Base-by-base conservation (phyloP, 2,329 filamentous ascomycete genomes). In the Zymoseptoria crescenta region DNA sequence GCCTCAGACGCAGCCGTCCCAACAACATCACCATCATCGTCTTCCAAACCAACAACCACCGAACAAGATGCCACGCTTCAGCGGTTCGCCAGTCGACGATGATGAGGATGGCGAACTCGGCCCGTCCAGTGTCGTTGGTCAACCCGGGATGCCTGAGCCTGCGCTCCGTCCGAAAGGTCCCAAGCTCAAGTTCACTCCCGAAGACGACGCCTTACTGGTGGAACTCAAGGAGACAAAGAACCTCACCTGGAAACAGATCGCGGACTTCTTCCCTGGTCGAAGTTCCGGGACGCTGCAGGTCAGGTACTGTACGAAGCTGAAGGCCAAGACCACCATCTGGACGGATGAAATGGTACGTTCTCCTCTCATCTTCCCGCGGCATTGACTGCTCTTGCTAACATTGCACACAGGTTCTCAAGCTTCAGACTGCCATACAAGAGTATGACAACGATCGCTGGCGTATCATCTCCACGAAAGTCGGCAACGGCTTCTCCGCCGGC, bases 171-270 rank as follows among this genome's bases (percentile, higher is more conserved):
- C 92, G 8, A 85, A 89, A 61, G 91, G 90, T 2, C 91, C 91
- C 6, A 96, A 96, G 76, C 80, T 96, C 67, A 96, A 96, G 75
- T 96, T 96, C 71, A 96, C 91, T 0, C 86, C 89, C 8, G 91
- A 96, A 73, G 92, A 96, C 72, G 92, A 96, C 74, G 86, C 89
- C 66, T 78, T 96, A 53, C 80, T 96, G 56, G 87, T 96, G 58
- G 89, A 96, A 70, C 79, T 96, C 62, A 96, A 96, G 74, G 92
- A 96, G 75, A 92, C 94, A 70, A 95, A 94, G 74, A 92, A 90
- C 70, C 79, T 96, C 71, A 96, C 92, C 4, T 96, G 92, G 92
- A 96, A 96, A 76, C 92, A 96, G 79, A 96, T 96, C 70, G 90
- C 91, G 58, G 92, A 96, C 71, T 96, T 96, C 76, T 96, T 96